Conservation (phyloP, 208 protist genomes). For the Wallacemonas collosoma region DNA sequence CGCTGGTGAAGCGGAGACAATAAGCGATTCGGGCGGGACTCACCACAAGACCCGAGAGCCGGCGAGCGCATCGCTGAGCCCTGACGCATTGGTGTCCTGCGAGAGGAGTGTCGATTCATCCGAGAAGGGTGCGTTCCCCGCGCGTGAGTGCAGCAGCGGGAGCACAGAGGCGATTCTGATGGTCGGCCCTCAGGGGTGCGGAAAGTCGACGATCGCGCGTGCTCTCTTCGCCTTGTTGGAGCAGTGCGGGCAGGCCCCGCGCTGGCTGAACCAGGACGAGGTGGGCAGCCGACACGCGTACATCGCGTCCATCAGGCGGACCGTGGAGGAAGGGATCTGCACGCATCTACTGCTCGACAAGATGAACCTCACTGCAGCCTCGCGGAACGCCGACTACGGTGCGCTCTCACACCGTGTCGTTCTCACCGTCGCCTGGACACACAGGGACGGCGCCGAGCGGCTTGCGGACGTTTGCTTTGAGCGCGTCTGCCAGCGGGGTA, state of each 20-base stretch:
- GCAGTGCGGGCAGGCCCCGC: conserved; percentile 47
- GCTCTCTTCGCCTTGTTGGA: conserved; percentile 57
- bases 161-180: conserved; percentile 57
- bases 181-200: conserved; percentile 80
- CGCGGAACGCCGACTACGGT: conserved; percentile 53
- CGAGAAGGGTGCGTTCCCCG: neutral
- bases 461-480: conserved; percentile 62
- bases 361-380: conserved; percentile 73
- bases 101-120: neutral
- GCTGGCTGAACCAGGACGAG: conserved; percentile 90
- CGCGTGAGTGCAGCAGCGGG: neutral
- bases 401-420: conserved; percentile 31
- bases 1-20: no score
- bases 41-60: no score
- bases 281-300: conserved; percentile 48
- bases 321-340: conserved; percentile 34
- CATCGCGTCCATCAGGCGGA: conserved; percentile 49
- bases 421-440: conserved; percentile 51
- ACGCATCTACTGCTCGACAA: conserved; percentile 85
- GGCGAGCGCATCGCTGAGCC: no score
- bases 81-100: neutral
- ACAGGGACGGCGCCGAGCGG: conserved; percentile 39
- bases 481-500: conserved; percentile 53
- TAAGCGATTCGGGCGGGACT: no score
- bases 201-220: conserved; percentile 82